Conservation (phyloP, 805 yeast genomes). For the Candida arabinofermentans region DNA sequence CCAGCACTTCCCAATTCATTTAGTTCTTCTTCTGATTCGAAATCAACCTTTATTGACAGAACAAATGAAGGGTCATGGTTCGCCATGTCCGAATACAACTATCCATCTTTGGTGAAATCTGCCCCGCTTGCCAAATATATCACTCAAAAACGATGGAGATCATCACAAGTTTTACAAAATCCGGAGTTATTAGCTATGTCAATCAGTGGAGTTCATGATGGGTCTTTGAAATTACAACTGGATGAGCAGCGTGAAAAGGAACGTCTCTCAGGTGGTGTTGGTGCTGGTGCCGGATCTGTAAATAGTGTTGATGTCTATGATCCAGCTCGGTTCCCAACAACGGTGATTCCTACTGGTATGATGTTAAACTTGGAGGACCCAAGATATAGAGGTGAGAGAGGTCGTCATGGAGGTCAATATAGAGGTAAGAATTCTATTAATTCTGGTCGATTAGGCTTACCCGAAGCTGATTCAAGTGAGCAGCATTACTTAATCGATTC, state of each 20-base stretch:
- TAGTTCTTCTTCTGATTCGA: slow-evolving; percentile 1
- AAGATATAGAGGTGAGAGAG: slow-evolving; percentile 4
- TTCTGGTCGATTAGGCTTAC: slow-evolving; percentile 6
- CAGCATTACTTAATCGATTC: slow-evolving; percentile 13
- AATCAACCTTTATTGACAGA: slow-evolving; percentile 62
- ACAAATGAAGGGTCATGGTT: slow-evolving; percentile 71
- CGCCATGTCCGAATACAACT: slow-evolving; percentile 74
- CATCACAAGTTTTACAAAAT: slow-evolving; percentile 33
- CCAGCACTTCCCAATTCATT: neutral
- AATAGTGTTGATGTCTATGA: slow-evolving; percentile 20
- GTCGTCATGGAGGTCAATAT: neutral
- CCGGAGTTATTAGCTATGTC: slow-evolving; percentile 39
- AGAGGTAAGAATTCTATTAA: slow-evolving; percentile 2
- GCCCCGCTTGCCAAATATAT: slow-evolving; percentile 74
- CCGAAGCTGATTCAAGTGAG: slow-evolving; percentile 5
- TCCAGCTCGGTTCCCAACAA: slow-evolving; percentile 20
- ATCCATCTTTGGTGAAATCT: slow-evolving; percentile 76
- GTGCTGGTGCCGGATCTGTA: neutral
- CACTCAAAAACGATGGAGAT: slow-evolving; percentile 40
- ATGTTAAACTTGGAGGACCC: slow-evolving; percentile 12
- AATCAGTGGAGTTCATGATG: slow-evolving; percentile 48
- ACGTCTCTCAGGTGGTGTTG: neutral
- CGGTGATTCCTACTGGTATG: slow-evolving; percentile 19
- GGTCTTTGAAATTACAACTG: slow-evolving; percentile 13
- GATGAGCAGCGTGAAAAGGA: slow-evolving; percentile 1